Base-by-base conservation (phyloP, 139 green algal species). In the Ettlia oleoabundans region DNA sequence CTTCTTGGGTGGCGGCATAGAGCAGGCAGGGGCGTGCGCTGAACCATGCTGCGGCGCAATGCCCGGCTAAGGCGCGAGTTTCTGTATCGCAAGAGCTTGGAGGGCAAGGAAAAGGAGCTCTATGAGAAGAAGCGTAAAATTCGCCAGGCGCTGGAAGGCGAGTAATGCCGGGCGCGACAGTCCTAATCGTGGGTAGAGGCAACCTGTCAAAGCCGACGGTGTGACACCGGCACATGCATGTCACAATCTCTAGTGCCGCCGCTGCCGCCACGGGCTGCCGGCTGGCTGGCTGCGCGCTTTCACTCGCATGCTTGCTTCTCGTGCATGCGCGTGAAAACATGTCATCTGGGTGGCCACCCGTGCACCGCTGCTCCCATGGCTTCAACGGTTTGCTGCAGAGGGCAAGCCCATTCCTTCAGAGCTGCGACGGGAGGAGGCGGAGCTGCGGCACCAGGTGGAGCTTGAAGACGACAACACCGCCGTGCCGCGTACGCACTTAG, bases 381-480 rank as follows among this genome's bases (percentile, higher is more conserved):
- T 10, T 33, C 26, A 37, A 35, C 32, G 19, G 40, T 8, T 2
- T 28, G 28, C 42, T 76, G 66, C 92, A 98, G 97, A 99, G 88
- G 97, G 97, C 67, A 99, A 99, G 88, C 95, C 95, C 33, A 95
- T 99, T 28, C 97, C 97, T 21, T 98, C 81, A 21, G 97, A 99
- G 86, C 88, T 99, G 41, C 86, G 93, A 2, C 64, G 66, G 0
- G 95, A 98, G 53, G 95, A 97, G 85, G 81, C 76, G 1, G 80
- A 88, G 70, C 89, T 99, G 53, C 88, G 93, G 32, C 84, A 92
- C 3, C 89, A 96, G 78, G 87, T 98, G 10, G 94, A 97, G 73
- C 88, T 99, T 4, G 97, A 99, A 79, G 97, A 99, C 82, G 96
- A 98, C 78, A 97, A 98, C 90, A 99, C 97, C 38, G 96, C 93